Percentiles rank a stretch among this genome's conserved stretches.
Evolutionary conservation across 176 grass and related monocot genomes (phyloP).

Genomic region (Triticum monococcum): DNA sequence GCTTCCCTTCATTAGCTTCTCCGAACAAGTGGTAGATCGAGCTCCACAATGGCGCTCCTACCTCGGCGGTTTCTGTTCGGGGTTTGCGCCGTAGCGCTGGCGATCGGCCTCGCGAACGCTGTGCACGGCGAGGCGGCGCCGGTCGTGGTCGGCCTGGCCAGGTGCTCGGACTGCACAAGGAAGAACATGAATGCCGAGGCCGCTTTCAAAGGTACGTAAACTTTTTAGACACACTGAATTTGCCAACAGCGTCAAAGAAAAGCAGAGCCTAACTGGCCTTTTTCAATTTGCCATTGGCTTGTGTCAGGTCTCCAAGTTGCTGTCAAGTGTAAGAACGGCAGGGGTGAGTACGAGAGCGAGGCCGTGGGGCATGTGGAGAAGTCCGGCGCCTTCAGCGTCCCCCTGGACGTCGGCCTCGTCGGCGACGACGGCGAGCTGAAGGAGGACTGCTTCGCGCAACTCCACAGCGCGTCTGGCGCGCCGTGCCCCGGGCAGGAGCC

Average conservation of each 20-base stretch:
- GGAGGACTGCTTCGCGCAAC: conserved; percentile 49
- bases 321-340: conserved; percentile 50
- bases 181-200: conserved; percentile 49
- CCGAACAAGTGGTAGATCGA: background rate
- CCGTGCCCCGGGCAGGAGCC: conserved; percentile 50
- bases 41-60: conserved; percentile 21
- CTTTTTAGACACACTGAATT: background rate
- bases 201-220: conserved; percentile 34
- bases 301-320: conserved; percentile 48
- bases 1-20: background rate
- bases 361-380: conserved; percentile 21
- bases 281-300: background rate
- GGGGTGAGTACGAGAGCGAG: conserved; percentile 45
- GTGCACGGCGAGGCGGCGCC: conserved; percentile 1
- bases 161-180: conserved; percentile 41
- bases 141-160: conserved; percentile 42
- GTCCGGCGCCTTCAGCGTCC: conserved; percentile 43
- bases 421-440: conserved; percentile 40
- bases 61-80: conserved; percentile 9
- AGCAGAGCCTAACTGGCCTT: background rate
- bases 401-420: conserved; percentile 29
- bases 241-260: background rate
- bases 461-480: conserved; percentile 31
- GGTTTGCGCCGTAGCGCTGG: conserved; percentile 1
- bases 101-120: background rate